A percentile compares a stretch with the other conserved stretches of the same genome.
These are phyloP conservation scores for Prinsepia uniflora DNA, from an alignment of 306 rosid genomes.

Conservation along the genomic window DNA sequence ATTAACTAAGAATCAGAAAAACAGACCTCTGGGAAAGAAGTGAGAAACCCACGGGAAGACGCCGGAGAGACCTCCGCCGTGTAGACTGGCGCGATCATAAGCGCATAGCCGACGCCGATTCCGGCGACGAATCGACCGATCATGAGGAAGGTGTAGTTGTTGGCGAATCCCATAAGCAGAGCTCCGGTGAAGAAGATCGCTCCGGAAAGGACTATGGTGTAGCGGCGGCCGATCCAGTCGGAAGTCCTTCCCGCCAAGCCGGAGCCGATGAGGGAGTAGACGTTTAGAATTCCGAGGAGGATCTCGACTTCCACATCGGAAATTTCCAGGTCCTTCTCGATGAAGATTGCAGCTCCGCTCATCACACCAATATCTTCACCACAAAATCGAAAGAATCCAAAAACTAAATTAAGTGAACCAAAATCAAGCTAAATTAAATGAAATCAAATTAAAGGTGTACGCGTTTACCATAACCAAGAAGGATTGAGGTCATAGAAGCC, in stretches of 20 bases:
- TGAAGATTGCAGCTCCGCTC: slow-evolving; percentile 60
- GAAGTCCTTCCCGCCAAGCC: slow-evolving; percentile 53
- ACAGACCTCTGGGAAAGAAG: slow-evolving; percentile 55
- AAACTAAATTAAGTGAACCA: not conserved
- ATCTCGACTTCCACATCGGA: slow-evolving; percentile 45
- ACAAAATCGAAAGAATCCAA: not conserved
- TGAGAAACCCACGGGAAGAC: slow-evolving; percentile 57
- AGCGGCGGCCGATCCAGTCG: slow-evolving; percentile 72
- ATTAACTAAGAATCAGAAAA: not conserved
- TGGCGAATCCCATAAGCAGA: slow-evolving; percentile 53
- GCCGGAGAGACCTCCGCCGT: slow-evolving; percentile 58
- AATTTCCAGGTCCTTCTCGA: slow-evolving; percentile 41
- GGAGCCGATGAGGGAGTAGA: slow-evolving; percentile 53
- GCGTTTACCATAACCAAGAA: slow-evolving; percentile 57
- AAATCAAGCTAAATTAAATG: not conserved
- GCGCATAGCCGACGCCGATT: slow-evolving; percentile 53
- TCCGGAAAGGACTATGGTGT: slow-evolving; percentile 48
- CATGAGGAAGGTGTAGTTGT: slow-evolving; percentile 47
- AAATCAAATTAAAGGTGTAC: not conserved
- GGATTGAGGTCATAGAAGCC: slow-evolving; percentile 61
- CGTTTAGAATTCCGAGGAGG: slow-evolving; percentile 46
- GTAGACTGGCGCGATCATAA: slow-evolving; percentile 59
- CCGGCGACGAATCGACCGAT: slow-evolving; percentile 46
- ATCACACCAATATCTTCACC: slow-evolving; percentile 54
- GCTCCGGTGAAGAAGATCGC: slow-evolving; percentile 54